Conservation (phyloP, 1,284 basidiomycete genomes). For the Trichosporon faecale region DNA sequence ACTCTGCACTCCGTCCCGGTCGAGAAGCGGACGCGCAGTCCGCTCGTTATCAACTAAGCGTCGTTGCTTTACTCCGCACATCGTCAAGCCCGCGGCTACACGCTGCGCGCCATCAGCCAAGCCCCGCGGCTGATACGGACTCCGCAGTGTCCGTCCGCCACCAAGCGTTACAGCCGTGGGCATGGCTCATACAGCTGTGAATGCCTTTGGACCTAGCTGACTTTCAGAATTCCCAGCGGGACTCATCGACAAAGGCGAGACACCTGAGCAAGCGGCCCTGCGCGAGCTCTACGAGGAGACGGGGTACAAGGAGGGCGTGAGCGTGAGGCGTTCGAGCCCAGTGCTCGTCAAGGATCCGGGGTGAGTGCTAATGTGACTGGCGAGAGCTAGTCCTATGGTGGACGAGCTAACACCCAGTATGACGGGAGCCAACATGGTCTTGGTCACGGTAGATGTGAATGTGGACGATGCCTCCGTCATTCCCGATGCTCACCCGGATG, state of each 20-base stretch:
- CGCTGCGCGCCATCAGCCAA: neutral
- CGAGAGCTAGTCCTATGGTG: too few relatives aligned
- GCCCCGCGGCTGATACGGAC: too few relatives aligned
- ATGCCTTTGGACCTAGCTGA: neutral
- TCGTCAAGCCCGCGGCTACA: too few relatives aligned
- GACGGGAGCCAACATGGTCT: constrained; percentile 54
- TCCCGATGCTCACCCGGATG: constrained; percentile 27
- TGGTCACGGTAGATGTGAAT: constrained; percentile 23
- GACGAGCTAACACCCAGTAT: constrained; percentile 41
- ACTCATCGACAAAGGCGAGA: constrained; percentile 76
- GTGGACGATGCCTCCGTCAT: constrained; percentile 43
- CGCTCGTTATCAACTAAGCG: neutral
- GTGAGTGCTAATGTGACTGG: constrained; percentile 51
- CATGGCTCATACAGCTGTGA: neutral
- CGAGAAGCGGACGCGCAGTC: neutral
- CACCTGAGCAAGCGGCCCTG: constrained; percentile 66
- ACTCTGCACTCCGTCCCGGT: too few relatives aligned
- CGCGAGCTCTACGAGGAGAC: constrained; percentile 89
- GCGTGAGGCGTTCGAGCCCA: constrained; percentile 65
- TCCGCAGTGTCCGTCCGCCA: neutral
- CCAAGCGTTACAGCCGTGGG: too few relatives aligned
- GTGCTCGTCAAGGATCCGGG: constrained; percentile 66
- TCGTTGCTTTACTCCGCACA: too few relatives aligned
- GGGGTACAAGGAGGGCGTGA: constrained; percentile 59
- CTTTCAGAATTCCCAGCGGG: constrained; percentile 76